Conservation (phyloP, 441 rosid genomes). For the Mallotus repandus region DNA sequence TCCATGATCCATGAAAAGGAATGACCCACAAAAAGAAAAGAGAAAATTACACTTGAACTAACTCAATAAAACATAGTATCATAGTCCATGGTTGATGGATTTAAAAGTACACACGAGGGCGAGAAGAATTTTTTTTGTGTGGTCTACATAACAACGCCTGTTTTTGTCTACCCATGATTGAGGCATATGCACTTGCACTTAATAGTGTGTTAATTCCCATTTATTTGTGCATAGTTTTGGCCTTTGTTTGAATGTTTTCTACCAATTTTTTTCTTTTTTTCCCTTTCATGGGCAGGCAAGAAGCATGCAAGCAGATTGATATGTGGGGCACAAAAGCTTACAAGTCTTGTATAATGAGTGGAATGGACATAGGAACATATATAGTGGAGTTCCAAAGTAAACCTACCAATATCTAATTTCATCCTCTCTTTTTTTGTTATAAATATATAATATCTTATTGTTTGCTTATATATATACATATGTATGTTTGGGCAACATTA, state of each 20-base stretch:
- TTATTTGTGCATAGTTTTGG: not conserved
- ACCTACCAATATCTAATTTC: constrained; percentile 14
- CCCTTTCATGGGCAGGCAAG: constrained; percentile 1
- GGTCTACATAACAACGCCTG: constrained; percentile 34
- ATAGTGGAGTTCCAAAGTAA: not conserved
- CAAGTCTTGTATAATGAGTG: not conserved
- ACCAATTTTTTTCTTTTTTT: not conserved
- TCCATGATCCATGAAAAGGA: constrained; percentile 6
- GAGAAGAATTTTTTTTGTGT: constrained; percentile 11
- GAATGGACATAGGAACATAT: not conserved
- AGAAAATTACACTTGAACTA: constrained; percentile 24
- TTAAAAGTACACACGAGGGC: constrained; percentile 30
- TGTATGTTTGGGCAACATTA: not conserved
- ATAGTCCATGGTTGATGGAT: constrained; percentile 27
- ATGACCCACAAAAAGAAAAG: constrained; percentile 5
- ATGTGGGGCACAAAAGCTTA: constrained; percentile 1
- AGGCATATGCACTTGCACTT: constrained; percentile 25
- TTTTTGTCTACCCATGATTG: constrained; percentile 43
- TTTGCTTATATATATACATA: not conserved
- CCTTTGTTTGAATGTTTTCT: not conserved
- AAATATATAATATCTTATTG: too few relatives aligned
- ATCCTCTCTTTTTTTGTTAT: not conserved
- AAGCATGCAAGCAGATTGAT: not conserved
- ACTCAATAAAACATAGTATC: constrained; percentile 31
- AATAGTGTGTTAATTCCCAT: constrained; percentile 9